Evolutionary conservation across 2,329 filamentous ascomycete species (phyloP), one percentile per base, ranked within the genome.

Genomic region (Aspergillus phoenicis): DNA sequence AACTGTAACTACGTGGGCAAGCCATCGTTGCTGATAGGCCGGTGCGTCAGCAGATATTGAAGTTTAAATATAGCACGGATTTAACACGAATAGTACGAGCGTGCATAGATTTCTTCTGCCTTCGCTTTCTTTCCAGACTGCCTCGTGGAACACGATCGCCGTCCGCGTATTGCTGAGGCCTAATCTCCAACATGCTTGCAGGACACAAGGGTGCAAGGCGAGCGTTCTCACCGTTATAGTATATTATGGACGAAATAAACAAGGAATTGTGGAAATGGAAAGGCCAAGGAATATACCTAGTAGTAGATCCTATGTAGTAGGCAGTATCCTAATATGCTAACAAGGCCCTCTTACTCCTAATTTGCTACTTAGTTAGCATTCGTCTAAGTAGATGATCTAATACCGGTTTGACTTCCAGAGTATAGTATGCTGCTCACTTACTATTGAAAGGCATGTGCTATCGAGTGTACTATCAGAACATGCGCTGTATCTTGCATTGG

Each of bases 401-500:
- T 26, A 33, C 11, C 11, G 13, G 22, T 45, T 24, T 20, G 26
- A 36, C 22, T 24, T 30, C 26, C 41, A 13, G 26, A 8, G 20
- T 26, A 56, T 45, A 36, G 20, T 20, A 20, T 20, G 20, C 20
- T 43, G 28, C 39, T 39, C 26, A 20, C 20, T 53, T 22, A 30
- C 10, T n/a, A 10, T 47, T 39, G 15, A 54, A 52, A 17, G 51
- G 45, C 56, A 51, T 55, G 57, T 59, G 57, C 60, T 62, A 57
- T 64, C 57, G 36, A 59, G 30, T 11, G 39, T 17, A 62, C 56
- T 59, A 62, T 59, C 60, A 54, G 57, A 58, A 58, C 20, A 57
- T 61, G 57, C 59, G 52, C 28, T 54, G 17, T 57, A 62, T 62
- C 59, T 57, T 59, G 62, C 56, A 62, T 64, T 39, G 48, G 26